Base-by-base conservation (phyloP, 257 asterid species). In the Asclepias syriaca region DNA sequence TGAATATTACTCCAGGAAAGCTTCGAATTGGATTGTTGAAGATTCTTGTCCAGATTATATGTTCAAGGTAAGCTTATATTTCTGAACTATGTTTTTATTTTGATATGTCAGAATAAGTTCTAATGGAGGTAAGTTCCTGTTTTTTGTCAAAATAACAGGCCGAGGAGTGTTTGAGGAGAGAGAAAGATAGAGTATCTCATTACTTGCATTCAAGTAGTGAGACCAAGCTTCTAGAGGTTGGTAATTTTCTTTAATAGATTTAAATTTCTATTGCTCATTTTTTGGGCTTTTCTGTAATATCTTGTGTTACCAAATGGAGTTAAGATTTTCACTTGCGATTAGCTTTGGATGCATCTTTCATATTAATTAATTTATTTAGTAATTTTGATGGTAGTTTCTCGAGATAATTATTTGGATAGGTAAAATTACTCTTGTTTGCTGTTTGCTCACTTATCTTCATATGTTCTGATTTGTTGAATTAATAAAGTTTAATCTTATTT, bases 21-120 rank as follows among this genome's bases (percentile, higher is more conserved):
- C 92, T 10, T 89, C 92, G 27, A 81, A 73, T 56, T 89, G 92
- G 92, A 81, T 87, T 18, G 74, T 76, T 57, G 78, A 84, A 46
- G 88, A 89, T 78, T 84, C 96, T 18, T 89, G 89, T 77, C 88
- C 92, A 19, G 89, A 79, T 65, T 89, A 87, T 71, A 84, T 89
- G 92, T 56, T 81, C 74, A 84, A 87, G 84, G 96, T 75, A 70
- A 74, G 59, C 37, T n/a, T n/a, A n/a, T 66, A 65, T 27, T 11
- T 69, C 27, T 29, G 45, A 54, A 34, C 46, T 70, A 11, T 29
- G 58, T 69, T 21, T 43, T 49, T 18, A 46, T 45, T 16, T 66
- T 11, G 21, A 12, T 65, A 13, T 19, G 58, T 51, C 34, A 13
- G 37, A n/a, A 10, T 48, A 65, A 57, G 53, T 53, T 37, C n/a